Conservation (phyloP, 139 green algal species). For the Chlorella sp. region DNA sequence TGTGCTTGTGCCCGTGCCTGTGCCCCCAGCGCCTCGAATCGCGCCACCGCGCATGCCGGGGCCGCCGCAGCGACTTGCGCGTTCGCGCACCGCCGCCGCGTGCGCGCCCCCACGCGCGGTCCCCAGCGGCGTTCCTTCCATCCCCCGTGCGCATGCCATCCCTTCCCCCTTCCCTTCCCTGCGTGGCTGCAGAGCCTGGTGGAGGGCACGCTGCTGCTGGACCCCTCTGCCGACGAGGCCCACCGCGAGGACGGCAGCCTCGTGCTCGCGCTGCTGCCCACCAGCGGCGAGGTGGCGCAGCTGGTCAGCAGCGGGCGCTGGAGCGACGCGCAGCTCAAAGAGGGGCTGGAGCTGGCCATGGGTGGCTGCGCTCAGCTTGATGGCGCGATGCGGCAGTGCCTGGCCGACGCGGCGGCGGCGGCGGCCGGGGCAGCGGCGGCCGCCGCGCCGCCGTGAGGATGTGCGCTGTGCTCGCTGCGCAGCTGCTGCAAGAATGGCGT, state of each 20-base stretch:
- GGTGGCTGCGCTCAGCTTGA: slow-evolving; percentile 73
- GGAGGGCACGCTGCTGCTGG: slow-evolving; percentile 57
- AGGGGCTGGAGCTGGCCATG: slow-evolving; percentile 67
- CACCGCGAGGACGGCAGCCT: slow-evolving; percentile 46
- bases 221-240: slow-evolving; percentile 58
- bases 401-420: slow-evolving; percentile 13
- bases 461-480: too few species aligned
- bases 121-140: neutral
- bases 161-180: neutral
- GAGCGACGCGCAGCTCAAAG: slow-evolving; percentile 33
- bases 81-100: too few species aligned
- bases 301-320: slow-evolving; percentile 55
- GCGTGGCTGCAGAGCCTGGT: slow-evolving; percentile 38
- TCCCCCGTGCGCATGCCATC: neutral
- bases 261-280: slow-evolving; percentile 60
- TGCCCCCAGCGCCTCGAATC: too few species aligned
- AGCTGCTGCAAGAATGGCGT: too few species aligned
- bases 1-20: too few species aligned
- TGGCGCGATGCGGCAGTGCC: slow-evolving; percentile 33
- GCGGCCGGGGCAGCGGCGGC: slow-evolving; percentile 8
- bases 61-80: too few species aligned
- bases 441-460: too few species aligned
- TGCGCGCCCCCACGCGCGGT: too few species aligned
- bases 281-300: slow-evolving; percentile 58
- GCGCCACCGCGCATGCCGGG: too few species aligned